Evolutionary conservation across 257 asterid genomes (phyloP).

Genomic region (Solanum dulcamara): DNA sequence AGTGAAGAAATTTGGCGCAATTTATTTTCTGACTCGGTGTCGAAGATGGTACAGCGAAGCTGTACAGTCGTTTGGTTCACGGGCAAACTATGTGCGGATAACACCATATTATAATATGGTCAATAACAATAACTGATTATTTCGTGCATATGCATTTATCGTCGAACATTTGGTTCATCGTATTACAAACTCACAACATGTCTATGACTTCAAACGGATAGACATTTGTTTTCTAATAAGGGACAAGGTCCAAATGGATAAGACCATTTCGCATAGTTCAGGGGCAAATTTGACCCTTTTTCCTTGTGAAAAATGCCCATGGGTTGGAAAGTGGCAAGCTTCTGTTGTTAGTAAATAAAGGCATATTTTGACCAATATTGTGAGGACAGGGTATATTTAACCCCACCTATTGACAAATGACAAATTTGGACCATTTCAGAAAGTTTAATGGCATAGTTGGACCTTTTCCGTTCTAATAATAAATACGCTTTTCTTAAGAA

Average conservation of each 20-base stretch:
- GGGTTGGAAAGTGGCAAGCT: background rate
- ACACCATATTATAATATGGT: background rate
- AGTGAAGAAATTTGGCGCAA: background rate
- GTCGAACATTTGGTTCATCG: background rate
- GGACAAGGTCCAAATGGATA: background rate
- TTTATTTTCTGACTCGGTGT: background rate
- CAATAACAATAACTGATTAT: background rate
- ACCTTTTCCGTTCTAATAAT: background rate
- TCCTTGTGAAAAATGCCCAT: background rate
- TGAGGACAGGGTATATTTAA: background rate
- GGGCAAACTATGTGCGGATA: background rate
- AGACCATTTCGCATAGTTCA: background rate
- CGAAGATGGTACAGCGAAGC: background rate
- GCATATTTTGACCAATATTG: background rate
- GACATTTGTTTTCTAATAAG: background rate
- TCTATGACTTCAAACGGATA: background rate
- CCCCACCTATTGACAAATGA: background rate
- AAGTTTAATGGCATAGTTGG: background rate
- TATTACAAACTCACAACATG: background rate
- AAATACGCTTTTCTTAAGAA: background rate
- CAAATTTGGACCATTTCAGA: background rate
- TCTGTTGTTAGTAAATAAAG: background rate
- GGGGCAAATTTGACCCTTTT: background rate
- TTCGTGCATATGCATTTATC: background rate
- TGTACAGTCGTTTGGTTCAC: background rate